phyloP scores from a whole-genome alignment of 768 basidiomycete species.

The Boletus sp. region DNA sequence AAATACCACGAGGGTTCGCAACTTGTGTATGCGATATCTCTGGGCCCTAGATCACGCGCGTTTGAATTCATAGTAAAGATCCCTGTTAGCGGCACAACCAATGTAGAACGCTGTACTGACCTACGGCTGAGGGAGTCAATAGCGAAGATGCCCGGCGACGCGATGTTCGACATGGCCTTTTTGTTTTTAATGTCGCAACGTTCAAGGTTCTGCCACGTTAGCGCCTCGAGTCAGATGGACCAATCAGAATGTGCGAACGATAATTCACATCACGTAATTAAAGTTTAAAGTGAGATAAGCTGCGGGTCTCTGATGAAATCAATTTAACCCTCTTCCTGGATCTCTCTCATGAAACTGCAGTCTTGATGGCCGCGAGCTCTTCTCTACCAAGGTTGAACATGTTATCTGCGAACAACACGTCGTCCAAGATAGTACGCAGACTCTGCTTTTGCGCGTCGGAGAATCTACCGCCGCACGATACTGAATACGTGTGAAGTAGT shows the following conservation, averaged over 20 bases:
- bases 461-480: slow-evolving; percentile 37
- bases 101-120: slow-evolving; percentile 7
- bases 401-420: slow-evolving; percentile 15
- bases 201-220: slow-evolving; percentile 13
- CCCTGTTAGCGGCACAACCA: background rate
- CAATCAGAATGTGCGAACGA: slow-evolving; percentile 17
- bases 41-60: slow-evolving; percentile 13
- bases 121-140: background rate
- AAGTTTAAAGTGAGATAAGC: slow-evolving; percentile 19
- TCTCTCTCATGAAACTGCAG: slow-evolving; percentile 22
- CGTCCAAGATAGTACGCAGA: slow-evolving; percentile 28
- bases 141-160: background rate
- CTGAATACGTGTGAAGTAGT: slow-evolving; percentile 50
- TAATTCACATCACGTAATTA: slow-evolving; percentile 25
- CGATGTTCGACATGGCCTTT: slow-evolving; percentile 12
- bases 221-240: slow-evolving; percentile 1
- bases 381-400: slow-evolving; percentile 29
- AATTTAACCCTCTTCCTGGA: slow-evolving; percentile 12
- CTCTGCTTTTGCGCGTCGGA: slow-evolving; percentile 28
- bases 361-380: slow-evolving; percentile 22
- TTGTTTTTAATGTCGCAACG: slow-evolving; percentile 7
- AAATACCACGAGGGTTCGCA: slow-evolving; percentile 8
- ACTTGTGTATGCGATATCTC: slow-evolving; percentile 1
- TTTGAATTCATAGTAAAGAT: background rate
- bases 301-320: slow-evolving; percentile 5